Base-by-base conservation (phyloP, 2,329 filamentous ascomycete species). In the Fusarium sp. region DNA sequence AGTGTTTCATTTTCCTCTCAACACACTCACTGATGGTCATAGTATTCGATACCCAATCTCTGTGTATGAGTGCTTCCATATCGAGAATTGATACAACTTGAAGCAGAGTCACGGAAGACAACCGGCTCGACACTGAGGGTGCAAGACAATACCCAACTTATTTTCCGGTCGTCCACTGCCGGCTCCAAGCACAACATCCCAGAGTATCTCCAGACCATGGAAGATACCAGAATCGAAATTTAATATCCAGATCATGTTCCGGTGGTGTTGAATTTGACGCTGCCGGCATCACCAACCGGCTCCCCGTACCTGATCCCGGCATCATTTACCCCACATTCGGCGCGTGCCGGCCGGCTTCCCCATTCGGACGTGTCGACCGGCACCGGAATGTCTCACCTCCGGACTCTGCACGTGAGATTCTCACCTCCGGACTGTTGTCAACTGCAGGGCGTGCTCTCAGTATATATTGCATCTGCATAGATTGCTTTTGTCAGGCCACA, bases 321-420 rank as follows among this genome's bases (percentile, higher is more conserved):
- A 65, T 20, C 36, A 18, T 22, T 27, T 57, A 35, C 68, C 25
- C 69, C 63, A 59, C 68, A 63, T 56, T 71, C 68, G 68, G 63
- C 59, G 50, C 50, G 58, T 71, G 69, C 68, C 67, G 52, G 31
- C 63, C 69, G 67, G 68, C 62, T 70, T 59, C 63, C 57, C 45
- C 27, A 54, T 70, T 63, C 63, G 31, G 67, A 10, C 67, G 66
- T 50, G 40, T 35, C 29, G 20, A 62, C 67, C 67, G 40, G 69
- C 63, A 59, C 67, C 68, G 57, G 67, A 59, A 70, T 31, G 50
- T 47, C 66, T 64, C 54, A 27, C 25, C 31, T 45, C 40, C 29
- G 10, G 29, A 22, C 62, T 47, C 62, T 38, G 40, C 56, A 47
- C 45, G 38, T 54, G 52, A 69, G 16, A 25, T 63, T 50, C 45